Percentiles rank a stretch among this genome's conserved stretches.
Evolutionary conservation across 1,139 yeast species (phyloP).

Genomic region (Meyerozyma carpophila): DNA sequence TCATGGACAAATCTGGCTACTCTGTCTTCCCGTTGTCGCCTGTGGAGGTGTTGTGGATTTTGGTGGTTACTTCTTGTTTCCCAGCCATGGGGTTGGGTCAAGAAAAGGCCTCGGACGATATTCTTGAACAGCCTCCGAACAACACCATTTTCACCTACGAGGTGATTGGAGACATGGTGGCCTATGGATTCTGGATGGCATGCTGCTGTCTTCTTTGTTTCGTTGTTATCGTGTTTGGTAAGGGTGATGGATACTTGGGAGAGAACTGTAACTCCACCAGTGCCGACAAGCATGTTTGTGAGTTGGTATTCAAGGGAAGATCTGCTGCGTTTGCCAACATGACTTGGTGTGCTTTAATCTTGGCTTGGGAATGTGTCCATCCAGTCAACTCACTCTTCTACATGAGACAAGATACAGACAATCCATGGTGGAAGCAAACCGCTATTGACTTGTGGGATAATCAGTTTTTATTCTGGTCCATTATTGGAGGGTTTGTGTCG

Average conservation of each 20-base stretch:
- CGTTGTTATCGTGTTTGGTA: constrained; percentile 59
- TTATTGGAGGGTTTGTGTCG: constrained; percentile 62
- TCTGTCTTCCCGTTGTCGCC: constrained; percentile 79
- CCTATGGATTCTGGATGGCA: constrained; percentile 73
- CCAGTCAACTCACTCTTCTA: constrained; percentile 66
- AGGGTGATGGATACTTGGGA: constrained; percentile 68
- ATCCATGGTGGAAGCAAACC: constrained; percentile 51
- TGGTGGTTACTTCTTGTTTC: constrained; percentile 73
- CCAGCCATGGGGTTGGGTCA: constrained; percentile 88
- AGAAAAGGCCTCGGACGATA: constrained; percentile 61
- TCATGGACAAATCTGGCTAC: constrained; percentile 50
- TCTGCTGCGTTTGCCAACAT: constrained; percentile 77
- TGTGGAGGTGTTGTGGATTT: constrained; percentile 75
- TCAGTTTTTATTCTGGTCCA: constrained; percentile 80
- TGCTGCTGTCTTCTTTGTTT: constrained; percentile 65
- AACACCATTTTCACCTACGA: constrained; percentile 65
- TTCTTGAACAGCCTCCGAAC: constrained; percentile 63
- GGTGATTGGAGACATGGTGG: constrained; percentile 66
- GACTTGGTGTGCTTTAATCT: constrained; percentile 85
- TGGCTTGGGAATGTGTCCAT: constrained; percentile 91
- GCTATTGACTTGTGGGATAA: constrained; percentile 68
- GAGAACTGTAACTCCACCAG: constrained; percentile 47
- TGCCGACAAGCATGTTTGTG: constrained; percentile 32
- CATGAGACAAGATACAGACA: constrained; percentile 66
- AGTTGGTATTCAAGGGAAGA: constrained; percentile 70